Conservation (phyloP, 2,329 filamentous ascomycete genomes). For the Chlorencoelia australis region DNA sequence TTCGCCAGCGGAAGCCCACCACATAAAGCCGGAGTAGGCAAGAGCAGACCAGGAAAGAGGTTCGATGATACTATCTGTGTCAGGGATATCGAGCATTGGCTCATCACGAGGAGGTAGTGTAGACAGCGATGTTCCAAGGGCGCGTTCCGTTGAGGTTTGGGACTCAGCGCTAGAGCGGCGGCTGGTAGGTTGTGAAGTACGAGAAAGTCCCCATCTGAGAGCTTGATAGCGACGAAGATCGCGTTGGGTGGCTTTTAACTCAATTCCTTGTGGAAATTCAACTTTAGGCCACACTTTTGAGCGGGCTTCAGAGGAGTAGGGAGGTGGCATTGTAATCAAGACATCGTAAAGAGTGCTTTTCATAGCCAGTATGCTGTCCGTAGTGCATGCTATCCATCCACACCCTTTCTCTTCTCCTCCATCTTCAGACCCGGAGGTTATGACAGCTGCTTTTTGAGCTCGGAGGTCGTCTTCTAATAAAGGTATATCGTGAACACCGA, state of each 20-base stretch:
- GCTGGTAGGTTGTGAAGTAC: conserved; percentile 20
- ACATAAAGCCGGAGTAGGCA: conserved; percentile 76
- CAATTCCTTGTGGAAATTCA: conserved; percentile 51
- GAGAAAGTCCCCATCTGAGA: conserved; percentile 52
- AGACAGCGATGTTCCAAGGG: conserved; percentile 16
- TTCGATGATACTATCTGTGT: conserved; percentile 47
- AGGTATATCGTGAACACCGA: conserved; percentile 88
- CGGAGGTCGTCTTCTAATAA: conserved; percentile 57
- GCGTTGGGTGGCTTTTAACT: conserved; percentile 78
- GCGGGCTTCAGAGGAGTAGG: conserved; percentile 45
- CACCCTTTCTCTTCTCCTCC: conserved; percentile 39
- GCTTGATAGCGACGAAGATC: conserved; percentile 73
- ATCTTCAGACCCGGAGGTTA: conserved; percentile 20
- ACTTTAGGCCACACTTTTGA: conserved; percentile 68
- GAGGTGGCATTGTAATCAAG: conserved; percentile 68
- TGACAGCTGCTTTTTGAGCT: conserved; percentile 30
- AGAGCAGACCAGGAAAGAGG: conserved; percentile 61
- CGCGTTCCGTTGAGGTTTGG: conserved; percentile 12
- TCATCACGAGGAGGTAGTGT: conserved; percentile 27
- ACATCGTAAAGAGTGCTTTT: conserved; percentile 86
- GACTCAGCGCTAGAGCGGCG: conserved; percentile 7
- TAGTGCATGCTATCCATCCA: conserved; percentile 92
- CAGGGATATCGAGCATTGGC: conserved; percentile 35
- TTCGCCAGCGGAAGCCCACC: conserved; percentile 81
- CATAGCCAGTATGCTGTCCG: conserved; percentile 81